phyloP scores from a whole-genome alignment of 805 yeast genomes.

The Candida corydali region DNA sequence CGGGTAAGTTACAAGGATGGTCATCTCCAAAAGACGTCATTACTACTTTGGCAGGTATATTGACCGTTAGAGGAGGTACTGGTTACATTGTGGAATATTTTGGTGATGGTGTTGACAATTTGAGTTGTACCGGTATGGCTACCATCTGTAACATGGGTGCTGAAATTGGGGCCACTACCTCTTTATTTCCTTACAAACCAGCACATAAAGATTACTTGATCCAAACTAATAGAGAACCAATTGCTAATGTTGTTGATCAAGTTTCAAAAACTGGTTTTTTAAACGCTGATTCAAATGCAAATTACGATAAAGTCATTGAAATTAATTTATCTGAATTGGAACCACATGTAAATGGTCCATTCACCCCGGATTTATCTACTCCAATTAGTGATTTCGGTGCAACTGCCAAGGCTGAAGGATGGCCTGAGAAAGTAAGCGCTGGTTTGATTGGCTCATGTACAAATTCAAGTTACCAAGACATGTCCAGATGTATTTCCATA shows the following conservation, averaged over 20 bases:
- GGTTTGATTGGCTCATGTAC: conserved; percentile 98
- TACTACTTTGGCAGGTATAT: conserved; percentile 82
- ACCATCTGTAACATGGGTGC: conserved; percentile 99
- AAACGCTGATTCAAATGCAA: conserved; percentile 81
- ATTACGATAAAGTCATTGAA: conserved; percentile 90
- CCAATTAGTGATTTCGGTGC: conserved; percentile 79
- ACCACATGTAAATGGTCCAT: conserved; percentile 97
- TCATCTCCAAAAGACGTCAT: conserved; percentile 96
- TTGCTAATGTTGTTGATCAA: conserved; percentile 74
- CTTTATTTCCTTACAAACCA: conserved; percentile 90
- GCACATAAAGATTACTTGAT: conserved; percentile 74
- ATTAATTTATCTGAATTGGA: conserved; percentile 82
- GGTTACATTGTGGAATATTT: conserved; percentile 95
- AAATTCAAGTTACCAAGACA: conserved; percentile 96
- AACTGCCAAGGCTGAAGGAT: conserved; percentile 65
- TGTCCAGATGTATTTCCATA: conserved; percentile 92
- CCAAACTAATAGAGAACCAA: conserved; percentile 79
- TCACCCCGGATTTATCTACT: conserved; percentile 96
- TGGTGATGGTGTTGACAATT: conserved; percentile 86
- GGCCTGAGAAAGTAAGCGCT: conserved; percentile 86
- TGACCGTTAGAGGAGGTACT: conserved; percentile 97
- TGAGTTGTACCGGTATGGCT: conserved; percentile 98
- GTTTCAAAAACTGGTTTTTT: conserved; percentile 60
- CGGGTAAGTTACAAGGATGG: conserved; percentile 91
- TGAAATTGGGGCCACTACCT: conserved; percentile 98